Percentiles rank a stretch among this genome's conserved stretches.
Evolutionary conservation across 2,329 filamentous ascomycete species (phyloP).

Genomic region (Verruconis gallopava): DNA sequence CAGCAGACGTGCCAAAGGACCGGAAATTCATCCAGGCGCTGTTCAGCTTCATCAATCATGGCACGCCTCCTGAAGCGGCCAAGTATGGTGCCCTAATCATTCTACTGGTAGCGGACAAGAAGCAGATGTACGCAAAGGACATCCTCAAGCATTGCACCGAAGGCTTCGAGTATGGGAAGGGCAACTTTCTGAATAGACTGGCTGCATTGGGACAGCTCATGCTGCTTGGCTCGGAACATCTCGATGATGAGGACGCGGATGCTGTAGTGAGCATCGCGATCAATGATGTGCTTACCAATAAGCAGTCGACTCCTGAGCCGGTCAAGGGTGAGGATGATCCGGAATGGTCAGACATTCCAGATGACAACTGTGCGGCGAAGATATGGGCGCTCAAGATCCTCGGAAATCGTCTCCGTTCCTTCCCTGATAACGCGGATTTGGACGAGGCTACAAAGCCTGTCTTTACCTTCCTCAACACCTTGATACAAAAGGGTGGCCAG

Average conservation of each 20-base stretch:
- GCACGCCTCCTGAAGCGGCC: conserved; percentile 66
- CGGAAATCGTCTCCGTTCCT: conserved; percentile 64
- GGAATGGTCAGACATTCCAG: conserved; percentile 43
- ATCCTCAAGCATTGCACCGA: conserved; percentile 65
- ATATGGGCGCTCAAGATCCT: conserved; percentile 71
- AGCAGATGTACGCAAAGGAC: conserved; percentile 75
- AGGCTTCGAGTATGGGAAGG: conserved; percentile 57
- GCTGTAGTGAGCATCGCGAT: conserved; percentile 58
- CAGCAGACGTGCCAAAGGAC: conserved; percentile 69
- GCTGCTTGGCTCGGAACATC: conserved; percentile 58
- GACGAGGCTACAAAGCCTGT: conserved; percentile 48
- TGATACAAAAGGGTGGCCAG: conserved; percentile 67
- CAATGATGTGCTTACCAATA: conserved; percentile 58
- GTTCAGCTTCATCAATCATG: conserved; percentile 70
- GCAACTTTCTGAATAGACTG: conserved; percentile 62
- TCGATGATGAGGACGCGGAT: conserved; percentile 56
- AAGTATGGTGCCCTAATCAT: conserved; percentile 92
- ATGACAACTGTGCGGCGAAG: conserved; percentile 75
- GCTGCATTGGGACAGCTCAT: conserved; percentile 63
- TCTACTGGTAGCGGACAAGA: conserved; percentile 61
- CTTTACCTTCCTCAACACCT: conserved; percentile 63
- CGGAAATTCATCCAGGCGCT: conserved; percentile 71
- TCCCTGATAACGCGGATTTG: conserved; percentile 33
- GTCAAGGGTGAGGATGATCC: conserved; percentile 34
- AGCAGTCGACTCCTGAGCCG: conserved; percentile 42